Percentiles rank a stretch among this genome's conserved stretches.
Conservation (phyloP, 2,329 filamentous ascomycete genomes). For the Cyclaneusma minus region DNA sequence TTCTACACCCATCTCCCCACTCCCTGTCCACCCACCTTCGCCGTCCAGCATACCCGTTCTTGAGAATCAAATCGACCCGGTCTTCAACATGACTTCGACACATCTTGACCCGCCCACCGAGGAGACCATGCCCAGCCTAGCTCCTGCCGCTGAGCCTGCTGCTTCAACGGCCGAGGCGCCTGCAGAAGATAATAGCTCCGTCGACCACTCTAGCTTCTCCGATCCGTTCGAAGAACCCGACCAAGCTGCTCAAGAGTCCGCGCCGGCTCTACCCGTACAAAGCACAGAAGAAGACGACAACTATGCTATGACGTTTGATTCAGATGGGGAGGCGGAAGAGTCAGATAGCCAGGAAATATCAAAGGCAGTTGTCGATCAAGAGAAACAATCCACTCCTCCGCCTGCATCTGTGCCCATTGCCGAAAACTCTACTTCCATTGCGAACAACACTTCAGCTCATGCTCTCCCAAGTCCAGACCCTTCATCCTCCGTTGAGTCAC, state of each 20-base stretch:
- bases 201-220: conserved; percentile 15
- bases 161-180: conserved; percentile 7
- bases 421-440: conserved; percentile 6
- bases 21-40: conserved; percentile 51
- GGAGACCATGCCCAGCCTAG: neutral
- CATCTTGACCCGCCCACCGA: conserved; percentile 27
- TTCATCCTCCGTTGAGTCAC: conserved; percentile 2
- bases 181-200: conserved; percentile 4
- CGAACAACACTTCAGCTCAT: conserved; percentile 7
- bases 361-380: conserved; percentile 15
- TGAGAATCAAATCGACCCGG: conserved; percentile 56
- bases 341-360: conserved; percentile 18
- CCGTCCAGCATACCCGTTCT: conserved; percentile 55
- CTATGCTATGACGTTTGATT: conserved; percentile 22
- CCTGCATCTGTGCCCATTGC: conserved; percentile 11
- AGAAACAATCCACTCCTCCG: conserved; percentile 8
- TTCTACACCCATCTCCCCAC: conserved; percentile 55
- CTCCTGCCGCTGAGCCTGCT: neutral
- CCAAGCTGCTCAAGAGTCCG: conserved; percentile 6
- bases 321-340: conserved; percentile 17
- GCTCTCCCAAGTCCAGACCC: conserved; percentile 8
- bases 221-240: conserved; percentile 19
- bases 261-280: neutral
- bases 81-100: conserved; percentile 51
- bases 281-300: conserved; percentile 16